phyloP scores from a whole-genome alignment of 2,329 filamentous ascomycete genomes.

The Coniochaeta hoffmannii region DNA sequence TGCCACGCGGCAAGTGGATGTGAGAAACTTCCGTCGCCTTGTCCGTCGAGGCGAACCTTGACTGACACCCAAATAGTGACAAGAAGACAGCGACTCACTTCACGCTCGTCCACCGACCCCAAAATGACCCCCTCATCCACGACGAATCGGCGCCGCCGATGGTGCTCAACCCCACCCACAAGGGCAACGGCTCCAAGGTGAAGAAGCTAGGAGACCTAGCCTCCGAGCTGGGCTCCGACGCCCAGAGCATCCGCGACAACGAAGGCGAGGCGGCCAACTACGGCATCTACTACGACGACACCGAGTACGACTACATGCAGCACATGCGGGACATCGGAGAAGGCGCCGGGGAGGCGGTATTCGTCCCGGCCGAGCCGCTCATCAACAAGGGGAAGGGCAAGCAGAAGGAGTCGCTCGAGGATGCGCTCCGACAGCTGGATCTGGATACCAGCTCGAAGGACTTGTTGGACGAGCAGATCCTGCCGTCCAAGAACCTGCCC shows the following conservation, averaged over 20 bases:
- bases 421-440: conserved; percentile 63
- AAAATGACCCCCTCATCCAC: conserved; percentile 96
- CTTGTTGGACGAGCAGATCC: conserved; percentile 64
- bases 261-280: conserved; percentile 94
- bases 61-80: conserved; percentile 39
- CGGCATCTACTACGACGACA: conserved; percentile 92
- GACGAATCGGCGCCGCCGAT: conserved; percentile 82
- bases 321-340: conserved; percentile 83
- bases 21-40: conserved; percentile 19
- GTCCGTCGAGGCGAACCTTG: conserved; percentile 11
- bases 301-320: conserved; percentile 98
- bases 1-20: conserved; percentile 75
- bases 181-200: conserved; percentile 40
- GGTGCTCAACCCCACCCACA: conserved; percentile 68
- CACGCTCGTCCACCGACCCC: conserved; percentile 87
- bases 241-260: conserved; percentile 65
- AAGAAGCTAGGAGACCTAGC: conserved; percentile 70
- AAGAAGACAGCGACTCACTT: conserved; percentile 93
- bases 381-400: conserved; percentile 63
- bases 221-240: conserved; percentile 64
- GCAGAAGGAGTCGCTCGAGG: conserved; percentile 71
- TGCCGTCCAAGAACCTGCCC: conserved; percentile 73
- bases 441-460: conserved; percentile 46
- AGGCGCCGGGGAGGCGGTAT: conserved; percentile 69
- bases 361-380: conserved; percentile 64